phyloP scores from a whole-genome alignment of 306 rosid genomes.

The Dalbergia cultrata region DNA sequence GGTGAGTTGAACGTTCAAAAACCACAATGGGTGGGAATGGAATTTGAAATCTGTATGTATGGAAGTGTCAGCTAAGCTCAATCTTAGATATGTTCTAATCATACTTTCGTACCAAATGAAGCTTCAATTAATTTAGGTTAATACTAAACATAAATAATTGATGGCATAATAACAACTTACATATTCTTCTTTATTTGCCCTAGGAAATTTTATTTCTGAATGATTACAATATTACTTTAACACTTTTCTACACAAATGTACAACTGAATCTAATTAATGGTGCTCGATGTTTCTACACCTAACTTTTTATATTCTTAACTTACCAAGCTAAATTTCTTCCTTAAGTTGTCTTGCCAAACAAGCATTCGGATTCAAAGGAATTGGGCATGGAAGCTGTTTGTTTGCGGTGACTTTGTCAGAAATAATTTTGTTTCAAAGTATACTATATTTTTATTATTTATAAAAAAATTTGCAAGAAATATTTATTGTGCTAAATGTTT shows the following conservation, averaged over 20 bases:
- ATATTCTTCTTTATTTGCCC: too few relatives aligned
- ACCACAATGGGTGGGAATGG: neutral
- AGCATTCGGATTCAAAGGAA: neutral
- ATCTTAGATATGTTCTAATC: neutral
- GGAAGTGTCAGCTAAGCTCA: neutral
- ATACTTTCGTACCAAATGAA: conserved; percentile 24
- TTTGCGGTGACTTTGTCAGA: too few relatives aligned
- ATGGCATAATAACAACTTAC: neutral
- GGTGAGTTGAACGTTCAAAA: conserved; percentile 14
- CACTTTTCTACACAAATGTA: neutral
- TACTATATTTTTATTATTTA: too few relatives aligned
- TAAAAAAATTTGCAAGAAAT: too few relatives aligned
- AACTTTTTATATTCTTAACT: neutral
- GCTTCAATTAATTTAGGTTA: neutral
- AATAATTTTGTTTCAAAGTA: too few relatives aligned
- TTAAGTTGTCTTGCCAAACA: neutral
- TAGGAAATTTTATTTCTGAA: too few relatives aligned
- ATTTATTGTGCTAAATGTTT: too few relatives aligned
- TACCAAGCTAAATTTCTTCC: neutral
- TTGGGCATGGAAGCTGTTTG: neutral
- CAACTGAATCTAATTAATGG: neutral
- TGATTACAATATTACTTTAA: conserved; percentile 10
- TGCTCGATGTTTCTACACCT: neutral
- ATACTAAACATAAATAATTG: neutral
- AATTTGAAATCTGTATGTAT: conserved; percentile 2